Evolutionary conservation across 1,139 yeast genomes (phyloP).

Genomic region (Yamadazyma oceani): DNA sequence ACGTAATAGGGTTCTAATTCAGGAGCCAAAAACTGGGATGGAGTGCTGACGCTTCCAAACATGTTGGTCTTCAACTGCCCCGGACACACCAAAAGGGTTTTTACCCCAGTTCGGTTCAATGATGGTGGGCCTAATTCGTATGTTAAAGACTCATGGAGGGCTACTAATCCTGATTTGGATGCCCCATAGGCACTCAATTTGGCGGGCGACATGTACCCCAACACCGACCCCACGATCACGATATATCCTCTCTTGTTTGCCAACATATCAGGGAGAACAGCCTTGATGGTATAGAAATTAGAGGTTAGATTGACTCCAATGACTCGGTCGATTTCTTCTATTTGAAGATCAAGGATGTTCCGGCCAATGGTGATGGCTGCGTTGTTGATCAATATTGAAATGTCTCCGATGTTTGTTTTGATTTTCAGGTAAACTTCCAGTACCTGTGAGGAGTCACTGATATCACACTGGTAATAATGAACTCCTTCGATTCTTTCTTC

Average conservation of each 20-base stretch:
- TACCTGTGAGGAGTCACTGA: constrained; percentile 51
- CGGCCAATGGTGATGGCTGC: constrained; percentile 75
- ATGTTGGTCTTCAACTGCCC: constrained; percentile 78
- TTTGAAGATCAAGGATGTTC: constrained; percentile 50
- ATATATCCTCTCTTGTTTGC: constrained; percentile 66
- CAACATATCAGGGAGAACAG: constrained; percentile 74
- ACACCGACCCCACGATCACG: constrained; percentile 76
- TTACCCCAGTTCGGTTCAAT: constrained; percentile 51
- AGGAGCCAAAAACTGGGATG: constrained; percentile 76
- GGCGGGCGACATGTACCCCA: constrained; percentile 86
- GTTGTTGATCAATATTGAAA: constrained; percentile 73
- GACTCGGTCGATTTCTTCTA: constrained; percentile 58
- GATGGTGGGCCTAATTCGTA: constrained; percentile 64
- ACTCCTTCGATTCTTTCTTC: constrained; percentile 40
- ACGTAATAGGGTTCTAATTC: constrained; percentile 67
- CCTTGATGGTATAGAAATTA: constrained; percentile 66
- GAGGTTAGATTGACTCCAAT: constrained; percentile 68
- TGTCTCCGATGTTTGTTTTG: constrained; percentile 50
- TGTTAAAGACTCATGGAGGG: constrained; percentile 79
- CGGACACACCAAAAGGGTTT: constrained; percentile 76
- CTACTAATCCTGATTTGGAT: constrained; percentile 80
- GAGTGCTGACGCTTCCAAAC: constrained; percentile 72
- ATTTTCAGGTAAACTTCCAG: constrained; percentile 36
- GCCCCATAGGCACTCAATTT: constrained; percentile 83
- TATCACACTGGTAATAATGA: constrained; percentile 65